A percentile compares a stretch with the other conserved stretches of the same genome.
These are phyloP conservation scores for Silybum marianum DNA, from an alignment of 129 eudicot species.

Conservation along the genomic window DNA sequence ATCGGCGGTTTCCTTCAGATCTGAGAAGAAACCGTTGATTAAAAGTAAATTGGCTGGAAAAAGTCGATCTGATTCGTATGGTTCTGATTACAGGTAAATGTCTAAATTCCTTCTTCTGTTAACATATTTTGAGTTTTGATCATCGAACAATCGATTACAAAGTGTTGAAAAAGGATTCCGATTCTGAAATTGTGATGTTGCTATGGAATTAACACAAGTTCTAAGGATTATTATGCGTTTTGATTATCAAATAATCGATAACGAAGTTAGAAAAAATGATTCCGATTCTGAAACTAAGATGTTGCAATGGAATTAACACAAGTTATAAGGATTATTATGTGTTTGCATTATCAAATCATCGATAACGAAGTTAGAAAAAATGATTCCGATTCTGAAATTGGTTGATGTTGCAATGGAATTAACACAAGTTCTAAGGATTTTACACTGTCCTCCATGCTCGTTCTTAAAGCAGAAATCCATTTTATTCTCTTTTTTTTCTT, in stretches of 20 bases:
- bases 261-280: too few relatives aligned
- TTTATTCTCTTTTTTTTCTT: neutral
- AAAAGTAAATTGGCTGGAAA: constrained; percentile 30
- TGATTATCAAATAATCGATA: too few relatives aligned
- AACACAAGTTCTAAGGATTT: too few relatives aligned
- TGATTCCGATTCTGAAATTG: too few relatives aligned
- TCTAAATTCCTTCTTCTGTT: neutral
- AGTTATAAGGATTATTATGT: neutral
- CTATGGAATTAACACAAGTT: too few relatives aligned
- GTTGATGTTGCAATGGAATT: too few relatives aligned
- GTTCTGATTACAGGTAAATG: constrained; percentile 27
- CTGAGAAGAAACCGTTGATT: constrained; percentile 25
- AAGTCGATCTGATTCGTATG: constrained; percentile 29
- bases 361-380: too few relatives aligned
- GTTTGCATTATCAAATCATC: too few relatives aligned
- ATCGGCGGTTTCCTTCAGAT: constrained; percentile 16
- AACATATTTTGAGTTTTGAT: neutral
- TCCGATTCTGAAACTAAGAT: neutral
- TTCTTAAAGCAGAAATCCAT: neutral
- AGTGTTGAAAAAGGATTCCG: neutral
- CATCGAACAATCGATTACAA: neutral
- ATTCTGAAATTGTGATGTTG: neutral
- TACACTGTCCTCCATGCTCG: neutral
- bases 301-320: neutral
- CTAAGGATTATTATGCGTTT: too few relatives aligned